A percentile compares a stretch with the other conserved stretches of the same genome.
phyloP scores from a whole-genome alignment of 2,329 filamentous ascomycete genomes.

The Ophiostoma novo-ulmi region DNA sequence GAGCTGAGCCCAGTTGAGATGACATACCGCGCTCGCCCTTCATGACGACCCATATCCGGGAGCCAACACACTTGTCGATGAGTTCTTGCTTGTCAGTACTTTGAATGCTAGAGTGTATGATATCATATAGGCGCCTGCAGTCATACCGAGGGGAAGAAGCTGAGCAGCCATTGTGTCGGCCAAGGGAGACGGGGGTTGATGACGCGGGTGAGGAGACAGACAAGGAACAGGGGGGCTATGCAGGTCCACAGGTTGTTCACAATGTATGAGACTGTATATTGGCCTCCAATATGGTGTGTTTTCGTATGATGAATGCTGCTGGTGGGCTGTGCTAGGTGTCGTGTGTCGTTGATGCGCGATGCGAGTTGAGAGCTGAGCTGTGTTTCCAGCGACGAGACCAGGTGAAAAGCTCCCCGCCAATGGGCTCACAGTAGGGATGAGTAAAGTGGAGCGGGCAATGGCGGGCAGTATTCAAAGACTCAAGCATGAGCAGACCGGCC shows the following conservation, averaged over 20 bases:
- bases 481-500: neutral
- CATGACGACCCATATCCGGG: constrained; percentile 98
- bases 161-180: constrained; percentile 59
- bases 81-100: constrained; percentile 57
- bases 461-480: neutral
- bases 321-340: neutral
- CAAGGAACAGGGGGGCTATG: neutral
- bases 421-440: constrained; percentile 4
- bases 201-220: neutral
- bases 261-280: neutral
- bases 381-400: neutral
- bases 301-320: neutral
- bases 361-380: constrained; percentile 10
- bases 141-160: constrained; percentile 63
- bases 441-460: neutral
- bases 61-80: constrained; percentile 98
- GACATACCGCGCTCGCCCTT: constrained; percentile 89
- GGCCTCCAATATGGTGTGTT: neutral
- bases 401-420: constrained; percentile 15
- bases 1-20: neutral
- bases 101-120: neutral
- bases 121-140: neutral
- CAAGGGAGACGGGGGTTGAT: constrained; percentile 5
- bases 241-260: neutral
- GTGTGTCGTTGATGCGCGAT: neutral